These are phyloP conservation scores for Pseudozyma thailandica DNA, from an alignment of 1,284 basidiomycete genomes.

Conservation along the genomic window DNA sequence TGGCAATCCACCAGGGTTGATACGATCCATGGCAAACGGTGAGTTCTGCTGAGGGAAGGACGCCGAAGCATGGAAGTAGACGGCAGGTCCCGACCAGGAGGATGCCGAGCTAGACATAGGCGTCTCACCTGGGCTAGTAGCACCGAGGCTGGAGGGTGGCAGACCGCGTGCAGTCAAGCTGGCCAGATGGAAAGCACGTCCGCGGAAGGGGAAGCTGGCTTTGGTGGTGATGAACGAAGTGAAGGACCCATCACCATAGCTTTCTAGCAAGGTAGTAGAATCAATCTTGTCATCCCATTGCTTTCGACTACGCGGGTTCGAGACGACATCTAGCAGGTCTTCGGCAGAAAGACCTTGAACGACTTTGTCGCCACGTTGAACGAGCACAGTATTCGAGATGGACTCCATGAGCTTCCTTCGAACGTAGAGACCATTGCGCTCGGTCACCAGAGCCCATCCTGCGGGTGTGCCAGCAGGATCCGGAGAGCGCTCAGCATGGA, in stretches of 20 bases:
- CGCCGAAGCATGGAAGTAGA: constrained; percentile 69
- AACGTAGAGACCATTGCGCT: constrained; percentile 80
- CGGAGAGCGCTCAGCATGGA: constrained; percentile 67
- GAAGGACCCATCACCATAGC: constrained; percentile 80
- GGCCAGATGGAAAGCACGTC: constrained; percentile 85
- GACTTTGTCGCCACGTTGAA: constrained; percentile 89
- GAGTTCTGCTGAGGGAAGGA: constrained; percentile 77
- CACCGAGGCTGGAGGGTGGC: constrained; percentile 29
- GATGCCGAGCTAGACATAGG: constrained; percentile 67
- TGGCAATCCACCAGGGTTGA: constrained; percentile 81
- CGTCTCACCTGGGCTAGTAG: constrained; percentile 26
- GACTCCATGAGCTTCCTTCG: constrained; percentile 80
- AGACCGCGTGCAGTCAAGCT: constrained; percentile 75
- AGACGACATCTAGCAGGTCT: constrained; percentile 78
- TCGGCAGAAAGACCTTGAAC: constrained; percentile 94
- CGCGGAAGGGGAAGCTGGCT: constrained; percentile 88
- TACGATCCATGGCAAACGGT: constrained; percentile 75
- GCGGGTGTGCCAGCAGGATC: constrained; percentile 71
- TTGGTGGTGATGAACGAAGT: constrained; percentile 71
- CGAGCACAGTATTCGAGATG: constrained; percentile 82
- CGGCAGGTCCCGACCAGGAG: constrained; percentile 69
- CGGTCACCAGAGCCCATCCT: constrained; percentile 83
- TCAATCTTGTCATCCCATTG: constrained; percentile 88
- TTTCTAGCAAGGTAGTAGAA: constrained; percentile 77
- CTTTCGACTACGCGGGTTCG: constrained; percentile 75